These are phyloP conservation scores for Cucurbita ficifolia DNA, from an alignment of 306 rosid genomes.

Conservation along the genomic window DNA sequence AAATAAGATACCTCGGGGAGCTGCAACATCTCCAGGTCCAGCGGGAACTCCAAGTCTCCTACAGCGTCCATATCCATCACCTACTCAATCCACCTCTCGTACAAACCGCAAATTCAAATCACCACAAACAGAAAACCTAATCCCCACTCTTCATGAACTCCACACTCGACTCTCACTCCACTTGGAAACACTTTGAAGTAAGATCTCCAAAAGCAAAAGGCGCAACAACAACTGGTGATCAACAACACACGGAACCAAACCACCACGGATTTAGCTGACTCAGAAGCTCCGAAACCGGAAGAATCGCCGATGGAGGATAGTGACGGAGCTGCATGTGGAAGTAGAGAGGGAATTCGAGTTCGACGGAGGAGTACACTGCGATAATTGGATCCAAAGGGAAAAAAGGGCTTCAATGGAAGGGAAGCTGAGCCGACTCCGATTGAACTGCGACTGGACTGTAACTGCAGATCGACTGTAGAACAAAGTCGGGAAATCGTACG, in stretches of 20 bases:
- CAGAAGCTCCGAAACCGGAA: not conserved
- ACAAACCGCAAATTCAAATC: not conserved
- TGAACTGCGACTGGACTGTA: not conserved
- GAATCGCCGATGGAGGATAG: not conserved
- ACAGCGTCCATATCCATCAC: constrained; percentile 53
- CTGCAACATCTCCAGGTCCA: constrained; percentile 78
- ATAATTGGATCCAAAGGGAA: not conserved
- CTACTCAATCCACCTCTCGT: not conserved
- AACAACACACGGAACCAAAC: not conserved
- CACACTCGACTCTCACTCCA: not conserved
- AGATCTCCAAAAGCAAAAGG: not conserved
- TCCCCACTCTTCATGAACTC: not conserved
- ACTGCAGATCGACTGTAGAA: not conserved
- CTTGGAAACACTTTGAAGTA: not conserved
- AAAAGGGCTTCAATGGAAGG: not conserved
- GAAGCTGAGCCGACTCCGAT: not conserved
- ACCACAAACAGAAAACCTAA: not conserved
- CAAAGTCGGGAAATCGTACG: not conserved
- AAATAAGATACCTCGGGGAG: constrained; percentile 65
- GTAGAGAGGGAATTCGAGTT: not conserved
- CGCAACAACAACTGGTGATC: not conserved
- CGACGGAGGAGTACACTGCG: not conserved
- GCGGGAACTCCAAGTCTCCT: constrained; percentile 48
- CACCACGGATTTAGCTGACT: not conserved
- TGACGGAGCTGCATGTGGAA: not conserved